phyloP scores from a whole-genome alignment of 2,329 filamentous ascomycete genomes.

The Cladosporium sp. region DNA sequence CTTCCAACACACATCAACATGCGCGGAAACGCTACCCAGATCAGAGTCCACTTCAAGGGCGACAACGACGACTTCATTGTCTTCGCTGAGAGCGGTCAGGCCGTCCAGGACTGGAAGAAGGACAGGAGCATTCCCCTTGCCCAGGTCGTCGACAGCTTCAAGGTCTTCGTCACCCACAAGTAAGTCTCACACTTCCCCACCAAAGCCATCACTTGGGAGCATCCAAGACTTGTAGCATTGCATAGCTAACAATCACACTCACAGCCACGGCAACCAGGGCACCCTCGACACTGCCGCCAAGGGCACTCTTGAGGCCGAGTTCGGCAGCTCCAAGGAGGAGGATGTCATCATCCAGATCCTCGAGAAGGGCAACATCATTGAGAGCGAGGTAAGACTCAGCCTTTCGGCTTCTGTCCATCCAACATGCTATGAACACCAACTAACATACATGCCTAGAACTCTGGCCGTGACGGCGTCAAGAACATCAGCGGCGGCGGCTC shows the following conservation, averaged over 20 bases:
- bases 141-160: constrained; percentile 83
- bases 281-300: constrained; percentile 75
- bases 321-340: constrained; percentile 77
- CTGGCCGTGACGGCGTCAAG: constrained; percentile 44
- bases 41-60: constrained; percentile 87
- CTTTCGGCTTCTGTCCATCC: not conserved
- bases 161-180: constrained; percentile 89
- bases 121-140: constrained; percentile 78
- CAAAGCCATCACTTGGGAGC: not conserved
- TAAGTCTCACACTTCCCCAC: constrained; percentile 49
- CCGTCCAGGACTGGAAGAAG: constrained; percentile 76
- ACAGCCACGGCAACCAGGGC: constrained; percentile 83
- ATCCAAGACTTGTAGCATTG: not conserved
- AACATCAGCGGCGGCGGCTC: constrained; percentile 43
- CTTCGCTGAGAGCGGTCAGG: constrained; percentile 61
- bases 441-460: constrained; percentile 35
- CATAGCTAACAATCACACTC: not conserved
- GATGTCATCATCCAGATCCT: constrained; percentile 81
- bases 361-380: constrained; percentile 70
- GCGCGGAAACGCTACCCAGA: constrained; percentile 68
- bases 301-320: constrained; percentile 75
- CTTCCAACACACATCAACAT: constrained; percentile 24
- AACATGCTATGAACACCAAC: not conserved
- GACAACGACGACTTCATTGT: constrained; percentile 67
- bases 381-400: constrained; percentile 50